Conservation (phyloP, 805 yeast genomes). For the Metschnikowia gelsemii region DNA sequence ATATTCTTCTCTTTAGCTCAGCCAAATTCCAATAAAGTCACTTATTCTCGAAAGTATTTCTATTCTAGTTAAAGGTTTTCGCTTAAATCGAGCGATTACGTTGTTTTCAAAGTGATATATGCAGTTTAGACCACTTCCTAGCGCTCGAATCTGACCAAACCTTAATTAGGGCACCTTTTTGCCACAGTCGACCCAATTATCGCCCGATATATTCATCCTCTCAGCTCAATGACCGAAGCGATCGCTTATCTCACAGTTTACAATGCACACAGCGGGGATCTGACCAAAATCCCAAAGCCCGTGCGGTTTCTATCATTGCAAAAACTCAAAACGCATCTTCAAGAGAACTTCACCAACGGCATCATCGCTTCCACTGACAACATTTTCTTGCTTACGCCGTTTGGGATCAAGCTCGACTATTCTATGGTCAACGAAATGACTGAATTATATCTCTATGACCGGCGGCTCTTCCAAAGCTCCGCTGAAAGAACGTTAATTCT, state of each 20-base stretch:
- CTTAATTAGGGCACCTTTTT: background rate
- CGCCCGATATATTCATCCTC: background rate
- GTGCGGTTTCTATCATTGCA: conserved; percentile 37
- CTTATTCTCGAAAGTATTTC: too few species aligned
- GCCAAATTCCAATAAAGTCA: too few species aligned
- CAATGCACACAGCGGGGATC: conserved; percentile 41
- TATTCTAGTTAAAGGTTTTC: too few species aligned
- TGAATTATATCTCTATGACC: conserved; percentile 64
- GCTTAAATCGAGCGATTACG: too few species aligned
- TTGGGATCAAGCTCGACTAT: conserved; percentile 60
- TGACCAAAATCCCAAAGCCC: conserved; percentile 39
- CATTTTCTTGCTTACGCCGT: conserved; percentile 59
- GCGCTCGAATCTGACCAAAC: too few species aligned
- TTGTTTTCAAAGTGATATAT: too few species aligned
- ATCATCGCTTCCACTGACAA: conserved; percentile 27
- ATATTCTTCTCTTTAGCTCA: too few species aligned
- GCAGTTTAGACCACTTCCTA: too few species aligned
- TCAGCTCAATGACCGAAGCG: conserved; percentile 3
- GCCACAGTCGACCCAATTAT: background rate
- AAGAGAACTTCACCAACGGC: conserved; percentile 27
- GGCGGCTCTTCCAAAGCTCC: conserved; percentile 48
- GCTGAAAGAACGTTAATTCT: conserved; percentile 10
- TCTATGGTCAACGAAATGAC: conserved; percentile 50
- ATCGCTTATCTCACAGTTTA: conserved; percentile 26
- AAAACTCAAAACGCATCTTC: conserved; percentile 32